Conservation (phyloP, 2,329 filamentous ascomycete genomes). For the Clonostachys solani region DNA sequence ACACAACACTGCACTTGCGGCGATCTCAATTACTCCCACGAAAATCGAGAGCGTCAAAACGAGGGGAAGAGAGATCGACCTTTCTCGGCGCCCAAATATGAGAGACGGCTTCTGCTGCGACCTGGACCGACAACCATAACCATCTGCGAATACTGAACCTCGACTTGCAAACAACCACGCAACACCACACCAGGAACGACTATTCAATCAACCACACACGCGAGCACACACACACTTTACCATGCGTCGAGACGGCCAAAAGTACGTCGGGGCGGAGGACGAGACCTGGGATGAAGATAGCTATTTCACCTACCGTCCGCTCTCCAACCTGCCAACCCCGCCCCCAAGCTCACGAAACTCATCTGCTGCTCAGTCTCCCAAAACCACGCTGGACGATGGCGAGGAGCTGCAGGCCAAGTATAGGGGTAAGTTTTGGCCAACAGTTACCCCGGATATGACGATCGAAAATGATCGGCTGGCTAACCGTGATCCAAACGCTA, state of each 20-base stretch:
- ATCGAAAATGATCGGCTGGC: background rate
- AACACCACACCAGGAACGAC: background rate
- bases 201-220: background rate
- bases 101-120: conserved; percentile 1
- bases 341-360: conserved; percentile 48
- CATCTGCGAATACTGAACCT: background rate
- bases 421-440: conserved; percentile 23
- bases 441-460: background rate
- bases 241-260: background rate
- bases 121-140: conserved; percentile 1
- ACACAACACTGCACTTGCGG: too few relatives aligned
- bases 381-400: conserved; percentile 34
- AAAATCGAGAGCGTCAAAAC: background rate
- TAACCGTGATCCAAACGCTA: background rate
- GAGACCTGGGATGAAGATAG: conserved; percentile 41
- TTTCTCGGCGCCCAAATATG: conserved; percentile 2
- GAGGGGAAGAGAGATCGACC: background rate
- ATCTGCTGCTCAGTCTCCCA: conserved; percentile 37
- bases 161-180: too few relatives aligned
- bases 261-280: conserved; percentile 24
- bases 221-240: background rate
- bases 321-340: conserved; percentile 65
- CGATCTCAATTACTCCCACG: background rate
- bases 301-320: conserved; percentile 62
- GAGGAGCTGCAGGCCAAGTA: conserved; percentile 33